phyloP scores from a whole-genome alignment of 73 alveolate species.

The Breviolum minutum region DNA sequence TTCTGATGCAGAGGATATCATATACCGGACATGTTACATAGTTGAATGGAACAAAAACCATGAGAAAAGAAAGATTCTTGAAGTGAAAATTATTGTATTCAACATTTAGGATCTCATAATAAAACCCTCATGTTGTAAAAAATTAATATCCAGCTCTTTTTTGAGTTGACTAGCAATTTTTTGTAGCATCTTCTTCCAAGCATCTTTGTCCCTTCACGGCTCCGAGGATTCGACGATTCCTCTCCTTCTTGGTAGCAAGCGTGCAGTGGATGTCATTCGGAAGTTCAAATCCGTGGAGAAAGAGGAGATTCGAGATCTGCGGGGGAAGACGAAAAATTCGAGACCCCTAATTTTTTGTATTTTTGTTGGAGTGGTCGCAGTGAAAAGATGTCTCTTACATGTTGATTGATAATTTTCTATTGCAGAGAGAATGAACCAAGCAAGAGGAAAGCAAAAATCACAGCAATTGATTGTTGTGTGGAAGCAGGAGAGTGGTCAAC shows the following conservation, averaged over 20 bases:
- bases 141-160: neutral
- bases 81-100: too few species aligned
- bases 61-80: too few species aligned
- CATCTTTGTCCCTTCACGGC: neutral
- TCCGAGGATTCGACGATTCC: conserved; percentile 60
- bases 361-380: neutral
- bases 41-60: too few species aligned
- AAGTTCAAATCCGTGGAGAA: conserved; percentile 38
- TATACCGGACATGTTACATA: too few species aligned
- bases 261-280: conserved; percentile 75
- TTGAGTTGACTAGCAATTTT: neutral
- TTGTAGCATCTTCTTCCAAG: too few species aligned
- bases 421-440: neutral
- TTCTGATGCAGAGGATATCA: neutral
- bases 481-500: conserved; percentile 89
- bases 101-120: too few species aligned
- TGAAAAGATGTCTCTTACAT: conserved; percentile 1
- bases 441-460: too few species aligned
- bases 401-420: neutral
- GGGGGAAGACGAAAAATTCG: neutral
- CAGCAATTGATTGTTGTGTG: too few species aligned
- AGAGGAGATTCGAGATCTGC: conserved; percentile 19
- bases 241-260: conserved; percentile 63
- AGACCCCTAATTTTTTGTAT: neutral
- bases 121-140: too few species aligned